A percentile compares a stretch with the other conserved stretches of the same genome.
Evolutionary conservation across 2,329 filamentous ascomycete genomes (phyloP).

Genomic region (Colletotrichum lentis): DNA sequence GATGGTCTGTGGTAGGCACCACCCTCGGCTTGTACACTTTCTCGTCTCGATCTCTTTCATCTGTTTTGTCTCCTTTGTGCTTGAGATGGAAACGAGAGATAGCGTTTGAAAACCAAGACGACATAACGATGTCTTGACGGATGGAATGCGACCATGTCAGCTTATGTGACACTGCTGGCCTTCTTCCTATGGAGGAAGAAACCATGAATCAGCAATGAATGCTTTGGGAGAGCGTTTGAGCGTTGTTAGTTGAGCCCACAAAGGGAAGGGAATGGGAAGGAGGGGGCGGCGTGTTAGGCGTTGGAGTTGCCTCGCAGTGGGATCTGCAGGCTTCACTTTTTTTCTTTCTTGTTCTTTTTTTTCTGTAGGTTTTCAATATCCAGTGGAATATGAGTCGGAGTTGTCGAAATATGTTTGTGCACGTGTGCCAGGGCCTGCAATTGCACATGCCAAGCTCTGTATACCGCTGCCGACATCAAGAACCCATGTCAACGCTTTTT

Average conservation of each 20-base stretch:
- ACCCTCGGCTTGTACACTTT: constrained; percentile 18
- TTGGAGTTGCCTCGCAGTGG: constrained; percentile 30
- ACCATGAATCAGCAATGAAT: constrained; percentile 33
- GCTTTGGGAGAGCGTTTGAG: constrained; percentile 32
- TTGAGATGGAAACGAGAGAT: constrained; percentile 36
- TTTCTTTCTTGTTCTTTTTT: neutral
- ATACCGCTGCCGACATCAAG: neutral
- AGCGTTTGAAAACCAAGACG: constrained; percentile 30
- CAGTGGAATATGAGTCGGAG: constrained; percentile 28
- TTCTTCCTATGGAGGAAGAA: constrained; percentile 22
- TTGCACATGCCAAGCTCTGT: neutral
- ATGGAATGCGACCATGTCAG: constrained; percentile 29
- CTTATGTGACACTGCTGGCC: constrained; percentile 8
- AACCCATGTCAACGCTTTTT: neutral
- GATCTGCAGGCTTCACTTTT: constrained; percentile 27
- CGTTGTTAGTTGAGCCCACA: constrained; percentile 29
- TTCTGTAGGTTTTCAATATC: constrained; percentile 37
- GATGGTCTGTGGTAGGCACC: neutral
- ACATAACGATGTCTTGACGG: constrained; percentile 33
- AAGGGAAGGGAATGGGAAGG: constrained; percentile 13
- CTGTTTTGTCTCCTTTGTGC: neutral
- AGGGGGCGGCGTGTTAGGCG: constrained; percentile 28
- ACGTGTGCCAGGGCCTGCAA: neutral
- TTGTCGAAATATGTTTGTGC: neutral
- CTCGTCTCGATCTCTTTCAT: neutral